Percentiles rank a stretch among this genome's conserved stretches.
These are phyloP conservation scores for Leishmania mexicana DNA, from an alignment of 208 protist species.

Conservation along the genomic window DNA sequence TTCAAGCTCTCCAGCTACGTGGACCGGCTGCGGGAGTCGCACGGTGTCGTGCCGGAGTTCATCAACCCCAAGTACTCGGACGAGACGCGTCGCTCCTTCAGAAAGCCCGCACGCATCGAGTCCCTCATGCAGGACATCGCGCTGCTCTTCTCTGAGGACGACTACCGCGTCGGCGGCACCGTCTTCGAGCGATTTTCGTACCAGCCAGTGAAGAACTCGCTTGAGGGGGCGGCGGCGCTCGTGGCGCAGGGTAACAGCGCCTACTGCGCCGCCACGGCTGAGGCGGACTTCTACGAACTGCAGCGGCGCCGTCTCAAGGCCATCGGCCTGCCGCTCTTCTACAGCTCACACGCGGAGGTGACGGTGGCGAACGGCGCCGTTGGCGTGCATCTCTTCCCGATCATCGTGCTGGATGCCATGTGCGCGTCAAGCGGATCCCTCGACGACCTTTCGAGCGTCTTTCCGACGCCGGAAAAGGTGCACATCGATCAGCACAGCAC, in stretches of 20 bases:
- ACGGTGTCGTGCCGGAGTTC: constrained; percentile 92
- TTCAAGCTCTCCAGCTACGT: constrained; percentile 71
- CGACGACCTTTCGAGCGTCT: constrained; percentile 39
- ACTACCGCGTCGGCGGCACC: constrained; percentile 69
- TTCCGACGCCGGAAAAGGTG: constrained; percentile 60
- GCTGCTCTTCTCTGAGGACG: constrained; percentile 50
- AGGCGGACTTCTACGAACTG: constrained; percentile 72
- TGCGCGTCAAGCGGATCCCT: constrained; percentile 25
- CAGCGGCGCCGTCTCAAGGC: constrained; percentile 61
- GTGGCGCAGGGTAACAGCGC: constrained; percentile 40
- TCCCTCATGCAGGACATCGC: constrained; percentile 92
- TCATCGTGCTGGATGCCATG: constrained; percentile 43
- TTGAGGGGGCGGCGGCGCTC: constrained; percentile 56
- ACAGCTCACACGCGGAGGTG: constrained; percentile 28
- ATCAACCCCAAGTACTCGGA: constrained; percentile 95
- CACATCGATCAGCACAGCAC: constrained; percentile 61
- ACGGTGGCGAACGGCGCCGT: constrained; percentile 20
- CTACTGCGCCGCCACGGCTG: constrained; percentile 74
- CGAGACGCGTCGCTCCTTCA: constrained; percentile 54
- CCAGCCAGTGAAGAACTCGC: constrained; percentile 89
- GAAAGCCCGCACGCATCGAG: constrained; percentile 85
- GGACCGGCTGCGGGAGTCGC: constrained; percentile 47
- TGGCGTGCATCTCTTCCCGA: constrained; percentile 41
- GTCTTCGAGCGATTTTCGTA: constrained; percentile 80
- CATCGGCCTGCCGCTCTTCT: constrained; percentile 46